Base-by-base conservation (phyloP, 2,329 filamentous ascomycete genomes). In the Ophiostoma sp. region DNA sequence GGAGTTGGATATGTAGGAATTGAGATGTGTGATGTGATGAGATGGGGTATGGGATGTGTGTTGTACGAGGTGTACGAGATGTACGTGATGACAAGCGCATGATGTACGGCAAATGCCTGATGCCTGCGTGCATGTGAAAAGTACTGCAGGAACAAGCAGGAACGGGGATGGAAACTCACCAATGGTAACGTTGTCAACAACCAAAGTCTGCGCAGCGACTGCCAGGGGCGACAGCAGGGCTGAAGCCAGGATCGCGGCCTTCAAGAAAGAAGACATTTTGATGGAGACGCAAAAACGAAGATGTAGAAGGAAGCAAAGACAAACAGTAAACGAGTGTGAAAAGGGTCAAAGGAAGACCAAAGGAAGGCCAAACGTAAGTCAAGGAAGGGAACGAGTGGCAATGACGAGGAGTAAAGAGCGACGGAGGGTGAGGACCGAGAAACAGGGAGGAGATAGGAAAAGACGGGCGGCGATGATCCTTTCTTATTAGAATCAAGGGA, bases 181-280 rank as follows among this genome's bases (percentile, higher is more conserved):
- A 41, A 71, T 66, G 65, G 66, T 49, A 12, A 52, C 44, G 67
- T 70, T 66, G 65, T 69, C 60, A 18, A 70, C 69, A 6, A 69
- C 69, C 60, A 71, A 44, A 3, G 66, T 63, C 66, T 71, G 70
- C 8, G 67, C 70, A 40, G 62, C 67, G 5, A 55, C 66, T 27
- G 27, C 27, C 40, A 71, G 63, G 40, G 70, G 70, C 36, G 68
- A 66, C 27, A 71, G 55, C 62, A 70, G 42, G 0, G 69, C 69
- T 1, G 69, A 68, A 3, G 68, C 70, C 64, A 64, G 44, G 12
- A 67, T 66, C 27, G 27, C 27, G 38, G 55, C 62, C 18, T 64
- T 45, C 40, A 71, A 41, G 62, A 18, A 9, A 18, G 12, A 27
- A 40, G 55, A 38, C 55, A 60, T 64, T 55, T 60, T 49, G n/a